phyloP scores from a whole-genome alignment of 257 asterid species.

The Nicotiana knightiana region DNA sequence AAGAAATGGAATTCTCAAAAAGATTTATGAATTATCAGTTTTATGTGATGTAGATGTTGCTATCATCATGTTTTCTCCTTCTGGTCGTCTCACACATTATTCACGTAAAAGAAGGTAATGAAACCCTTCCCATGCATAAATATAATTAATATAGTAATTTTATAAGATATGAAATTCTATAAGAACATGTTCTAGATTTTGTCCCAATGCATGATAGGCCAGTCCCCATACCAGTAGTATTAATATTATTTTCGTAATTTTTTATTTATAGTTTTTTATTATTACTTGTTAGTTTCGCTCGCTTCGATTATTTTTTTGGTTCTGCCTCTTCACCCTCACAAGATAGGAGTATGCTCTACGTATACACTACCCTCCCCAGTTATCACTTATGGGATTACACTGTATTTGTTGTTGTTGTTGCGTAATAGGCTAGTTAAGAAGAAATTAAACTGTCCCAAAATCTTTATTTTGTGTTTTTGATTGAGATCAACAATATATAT shows the following conservation, averaged over 20 bases:
- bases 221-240: too few relatives aligned
- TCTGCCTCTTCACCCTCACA: too few relatives aligned
- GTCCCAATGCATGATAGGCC: too few relatives aligned
- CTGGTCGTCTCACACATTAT: slow-evolving; percentile 9
- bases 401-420: background rate
- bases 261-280: too few relatives aligned
- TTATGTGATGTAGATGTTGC: slow-evolving; percentile 4
- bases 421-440: background rate
- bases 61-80: slow-evolving; percentile 1
- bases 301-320: too few relatives aligned
- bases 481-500: background rate
- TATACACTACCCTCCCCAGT: too few relatives aligned
- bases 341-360: too few relatives aligned
- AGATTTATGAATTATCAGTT: slow-evolving; percentile 5
- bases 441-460: background rate
- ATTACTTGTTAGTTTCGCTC: too few relatives aligned
- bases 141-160: background rate
- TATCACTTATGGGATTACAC: too few relatives aligned
- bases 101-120: slow-evolving; percentile 1
- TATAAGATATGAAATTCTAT: too few relatives aligned
- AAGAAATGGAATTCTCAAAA: slow-evolving; percentile 8
- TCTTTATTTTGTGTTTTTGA: background rate
- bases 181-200: too few relatives aligned
- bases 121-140: background rate
- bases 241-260: too few relatives aligned